Base-by-base conservation (phyloP, 1,284 basidiomycete species). In the Pseudozyma thailandica region DNA sequence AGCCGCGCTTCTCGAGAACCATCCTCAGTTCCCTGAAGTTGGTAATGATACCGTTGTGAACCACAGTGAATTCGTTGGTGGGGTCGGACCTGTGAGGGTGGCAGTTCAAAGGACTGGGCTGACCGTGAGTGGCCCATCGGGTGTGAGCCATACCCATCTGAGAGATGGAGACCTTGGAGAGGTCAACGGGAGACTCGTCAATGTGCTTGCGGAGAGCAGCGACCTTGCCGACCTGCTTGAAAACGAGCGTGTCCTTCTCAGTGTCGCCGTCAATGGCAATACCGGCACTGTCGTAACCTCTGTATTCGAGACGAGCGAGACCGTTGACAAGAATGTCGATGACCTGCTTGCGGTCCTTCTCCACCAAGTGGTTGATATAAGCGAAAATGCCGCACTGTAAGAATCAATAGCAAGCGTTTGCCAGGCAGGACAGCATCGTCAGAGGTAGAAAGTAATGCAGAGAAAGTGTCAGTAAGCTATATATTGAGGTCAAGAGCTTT, bases 41-140 rank as follows among this genome's bases (percentile, higher is more conserved):
- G 85, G 96, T 99, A 80, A 98, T 95, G 84, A 98, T 98, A 84
- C 96, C 96, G 82, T 99, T 98, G 88, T 99, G 96, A 41, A 98
- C 94, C 77, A 98, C 87, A 62, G 90, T 89, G 86, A 99, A 98
- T 82, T 98, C 94, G 72, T 86, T 86, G 53, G 72, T 88, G 31
- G 88, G 86, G 83, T 97, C 94, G 35, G 91, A 92, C 77, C 90
- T 90, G 83, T 98, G 90, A 62, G 96, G 96, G 85, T 99, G 96
- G 86, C 95, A 98, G 86, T 98, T 99, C 79, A 87, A 84, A 52
- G 90, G 88, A 27, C 90, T 91, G 4, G 82, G 85, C 49, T 91
- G 89, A 65, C 96, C 96, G 84, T 99, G 96, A n/a, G 96, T 99
- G 3, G 96, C 96, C 96, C 96, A 99, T 72, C 96, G 93, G 16